A percentile compares a stretch with the other conserved stretches of the same genome.
These are phyloP conservation scores for Drosera capensis DNA, from an alignment of 148 eudicot species.

Conservation along the genomic window DNA sequence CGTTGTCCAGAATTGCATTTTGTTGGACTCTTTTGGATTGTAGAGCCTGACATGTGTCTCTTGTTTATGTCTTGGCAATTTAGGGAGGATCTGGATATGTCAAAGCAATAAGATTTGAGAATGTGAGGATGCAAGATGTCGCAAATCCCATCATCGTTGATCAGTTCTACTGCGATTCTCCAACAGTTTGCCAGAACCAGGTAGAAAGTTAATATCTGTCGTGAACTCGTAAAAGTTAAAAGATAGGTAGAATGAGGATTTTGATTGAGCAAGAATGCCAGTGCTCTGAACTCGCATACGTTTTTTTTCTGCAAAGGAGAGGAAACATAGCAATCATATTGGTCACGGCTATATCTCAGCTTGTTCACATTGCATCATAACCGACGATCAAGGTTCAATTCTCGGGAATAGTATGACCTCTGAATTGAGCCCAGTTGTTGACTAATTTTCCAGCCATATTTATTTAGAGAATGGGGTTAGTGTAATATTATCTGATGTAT, in stretches of 20 bases:
- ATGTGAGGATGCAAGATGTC: conserved; percentile 76
- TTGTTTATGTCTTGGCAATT: conserved; percentile 1
- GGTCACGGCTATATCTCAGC: no score
- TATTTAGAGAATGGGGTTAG: no score
- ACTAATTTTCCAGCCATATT: no score
- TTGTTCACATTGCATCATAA: no score
- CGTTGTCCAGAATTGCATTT: background rate
- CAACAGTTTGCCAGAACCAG: conserved; percentile 57
- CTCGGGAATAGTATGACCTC: no score
- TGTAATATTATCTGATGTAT: no score
- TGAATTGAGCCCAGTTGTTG: no score
- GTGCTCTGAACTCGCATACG: no score
- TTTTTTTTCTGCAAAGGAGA: no score
- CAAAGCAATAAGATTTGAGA: conserved; percentile 47
- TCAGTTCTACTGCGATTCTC: conserved; percentile 91
- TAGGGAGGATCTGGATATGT: conserved; percentile 96
- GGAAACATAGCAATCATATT: no score
- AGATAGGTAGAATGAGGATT: background rate
- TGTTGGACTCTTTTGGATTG: conserved; percentile 1
- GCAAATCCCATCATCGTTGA: conserved; percentile 85
- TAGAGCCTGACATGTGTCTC: background rate
- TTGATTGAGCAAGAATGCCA: no score
- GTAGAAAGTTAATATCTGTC: conserved; percentile 16
- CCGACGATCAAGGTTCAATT: no score
- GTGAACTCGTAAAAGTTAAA: background rate